These are phyloP conservation scores for Knufia petricola DNA, from an alignment of 2,329 filamentous ascomycete genomes.

Conservation along the genomic window DNA sequence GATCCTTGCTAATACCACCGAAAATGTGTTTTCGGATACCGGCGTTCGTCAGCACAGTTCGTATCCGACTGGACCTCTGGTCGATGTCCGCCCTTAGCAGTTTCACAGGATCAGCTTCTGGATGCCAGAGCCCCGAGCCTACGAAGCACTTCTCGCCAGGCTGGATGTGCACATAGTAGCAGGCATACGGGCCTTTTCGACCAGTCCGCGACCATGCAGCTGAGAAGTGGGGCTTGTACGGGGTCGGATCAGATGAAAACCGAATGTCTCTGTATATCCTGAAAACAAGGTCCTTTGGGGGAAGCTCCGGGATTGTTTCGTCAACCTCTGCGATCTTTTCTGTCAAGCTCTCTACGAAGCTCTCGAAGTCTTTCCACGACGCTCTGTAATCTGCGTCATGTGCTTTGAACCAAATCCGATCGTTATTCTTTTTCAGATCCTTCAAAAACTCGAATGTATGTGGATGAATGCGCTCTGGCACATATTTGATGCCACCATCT, in stretches of 20 bases:
- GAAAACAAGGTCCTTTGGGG: constrained; percentile 75
- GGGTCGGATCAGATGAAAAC: constrained; percentile 67
- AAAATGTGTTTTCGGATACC: constrained; percentile 58
- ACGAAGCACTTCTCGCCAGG: constrained; percentile 60
- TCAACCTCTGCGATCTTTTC: constrained; percentile 62
- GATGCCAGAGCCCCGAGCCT: constrained; percentile 73
- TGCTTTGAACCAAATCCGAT: constrained; percentile 57
- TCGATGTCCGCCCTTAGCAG: constrained; percentile 67
- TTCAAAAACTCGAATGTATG: constrained; percentile 54
- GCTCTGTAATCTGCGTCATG: constrained; percentile 71
- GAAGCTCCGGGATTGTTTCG: constrained; percentile 75
- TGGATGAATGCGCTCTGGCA: constrained; percentile 49
- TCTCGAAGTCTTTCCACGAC: constrained; percentile 70
- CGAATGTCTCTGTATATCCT: constrained; percentile 80
- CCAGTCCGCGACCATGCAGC: constrained; percentile 82
- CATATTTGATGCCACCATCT: constrained; percentile 49
- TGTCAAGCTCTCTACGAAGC: constrained; percentile 64
- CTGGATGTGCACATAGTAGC: constrained; percentile 78
- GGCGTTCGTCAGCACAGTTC: constrained; percentile 53
- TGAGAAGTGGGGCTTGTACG: constrained; percentile 83
- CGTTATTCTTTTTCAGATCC: constrained; percentile 52
- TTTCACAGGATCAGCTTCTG: constrained; percentile 56
- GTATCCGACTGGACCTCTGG: constrained; percentile 59
- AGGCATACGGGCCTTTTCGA: constrained; percentile 75
- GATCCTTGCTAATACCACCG: constrained; percentile 43